Evolutionary conservation across 1,139 yeast genomes (phyloP).

Genomic region (Zygosaccharomyces pseudobailii): DNA sequence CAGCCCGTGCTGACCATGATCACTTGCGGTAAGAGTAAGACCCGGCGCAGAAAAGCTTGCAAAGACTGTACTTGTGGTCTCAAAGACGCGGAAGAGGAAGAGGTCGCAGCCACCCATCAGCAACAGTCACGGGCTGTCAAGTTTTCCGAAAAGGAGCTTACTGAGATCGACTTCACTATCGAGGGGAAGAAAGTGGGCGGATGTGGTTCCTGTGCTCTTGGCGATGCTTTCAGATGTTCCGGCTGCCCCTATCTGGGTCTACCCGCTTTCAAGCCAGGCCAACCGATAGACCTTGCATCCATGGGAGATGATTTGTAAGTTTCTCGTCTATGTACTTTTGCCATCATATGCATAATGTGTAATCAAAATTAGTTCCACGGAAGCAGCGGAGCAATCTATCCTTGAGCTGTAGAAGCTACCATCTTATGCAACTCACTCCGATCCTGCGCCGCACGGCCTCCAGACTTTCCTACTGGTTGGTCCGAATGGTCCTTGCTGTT

Average conservation of each 20-base stretch:
- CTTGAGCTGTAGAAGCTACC: not conserved
- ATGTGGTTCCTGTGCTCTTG: conserved; percentile 93
- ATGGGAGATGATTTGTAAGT: conserved; percentile 39
- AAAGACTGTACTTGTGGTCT: conserved; percentile 97
- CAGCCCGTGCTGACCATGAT: conserved; percentile 35
- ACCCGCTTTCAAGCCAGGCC: conserved; percentile 98
- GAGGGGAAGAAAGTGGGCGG: conserved; percentile 91
- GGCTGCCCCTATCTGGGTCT: conserved; percentile 96
- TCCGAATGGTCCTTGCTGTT: not conserved
- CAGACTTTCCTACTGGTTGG: not conserved
- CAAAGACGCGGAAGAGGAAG: conserved; percentile 71
- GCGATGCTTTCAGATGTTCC: conserved; percentile 97
- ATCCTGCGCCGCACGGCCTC: conserved; percentile 1
- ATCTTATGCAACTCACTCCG: not conserved
- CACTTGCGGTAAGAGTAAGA: conserved; percentile 38
- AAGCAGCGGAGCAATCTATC: not conserved
- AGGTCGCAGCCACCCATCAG: conserved; percentile 45
- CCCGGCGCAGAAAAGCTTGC: conserved; percentile 79
- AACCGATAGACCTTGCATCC: conserved; percentile 43
- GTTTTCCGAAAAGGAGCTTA: conserved; percentile 59
- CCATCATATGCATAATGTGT: not conserved
- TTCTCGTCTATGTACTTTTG: not conserved
- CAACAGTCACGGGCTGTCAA: conserved; percentile 47
- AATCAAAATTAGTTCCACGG: not conserved
- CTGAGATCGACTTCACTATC: conserved; percentile 91